Conservation (phyloP, 176 grass and related monocot genomes). For the Luzula sylvatica region DNA sequence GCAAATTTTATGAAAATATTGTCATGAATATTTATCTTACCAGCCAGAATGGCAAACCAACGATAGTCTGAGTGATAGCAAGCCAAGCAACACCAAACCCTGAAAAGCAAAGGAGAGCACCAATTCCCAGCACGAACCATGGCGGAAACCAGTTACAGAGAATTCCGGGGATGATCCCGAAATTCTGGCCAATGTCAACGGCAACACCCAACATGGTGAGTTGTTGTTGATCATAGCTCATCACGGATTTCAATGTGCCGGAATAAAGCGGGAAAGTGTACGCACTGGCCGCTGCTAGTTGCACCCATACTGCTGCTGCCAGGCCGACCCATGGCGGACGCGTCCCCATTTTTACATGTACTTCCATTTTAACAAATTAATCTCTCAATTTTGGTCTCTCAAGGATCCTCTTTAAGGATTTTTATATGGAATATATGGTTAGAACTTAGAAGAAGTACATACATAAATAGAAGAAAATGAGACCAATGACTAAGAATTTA, state of each 20-base stretch:
- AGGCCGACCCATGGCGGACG: slow-evolving; percentile 89
- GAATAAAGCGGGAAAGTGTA: slow-evolving; percentile 94
- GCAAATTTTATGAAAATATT: too few relatives aligned
- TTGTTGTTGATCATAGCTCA: slow-evolving; percentile 57
- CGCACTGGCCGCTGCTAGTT: slow-evolving; percentile 61
- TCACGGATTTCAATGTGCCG: slow-evolving; percentile 55
- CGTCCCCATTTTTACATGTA: slow-evolving; percentile 48
- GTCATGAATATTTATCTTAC: slow-evolving; percentile 32
- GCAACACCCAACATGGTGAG: slow-evolving; percentile 83
- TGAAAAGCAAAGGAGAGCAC: slow-evolving; percentile 59
- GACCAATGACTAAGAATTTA: too few relatives aligned
- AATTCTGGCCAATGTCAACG: slow-evolving; percentile 83
- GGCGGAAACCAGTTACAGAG: slow-evolving; percentile 57
- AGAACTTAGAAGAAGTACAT: too few relatives aligned
- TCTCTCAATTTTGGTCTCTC: too few relatives aligned
- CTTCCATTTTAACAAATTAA: not conserved
- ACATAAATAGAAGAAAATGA: too few relatives aligned
- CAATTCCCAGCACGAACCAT: slow-evolving; percentile 57
- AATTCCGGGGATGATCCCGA: slow-evolving; percentile 56
- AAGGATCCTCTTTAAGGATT: too few relatives aligned
- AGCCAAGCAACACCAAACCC: slow-evolving; percentile 69
- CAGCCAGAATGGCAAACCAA: slow-evolving; percentile 59
- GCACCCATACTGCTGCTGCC: slow-evolving; percentile 83
- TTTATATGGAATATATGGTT: too few relatives aligned
- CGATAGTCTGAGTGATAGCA: slow-evolving; percentile 59